Percentiles rank a stretch among this genome's conserved stretches.
Evolutionary conservation across 2,329 filamentous ascomycete genomes (phyloP).

Genomic region (Myriosclerotinia scirpicola): DNA sequence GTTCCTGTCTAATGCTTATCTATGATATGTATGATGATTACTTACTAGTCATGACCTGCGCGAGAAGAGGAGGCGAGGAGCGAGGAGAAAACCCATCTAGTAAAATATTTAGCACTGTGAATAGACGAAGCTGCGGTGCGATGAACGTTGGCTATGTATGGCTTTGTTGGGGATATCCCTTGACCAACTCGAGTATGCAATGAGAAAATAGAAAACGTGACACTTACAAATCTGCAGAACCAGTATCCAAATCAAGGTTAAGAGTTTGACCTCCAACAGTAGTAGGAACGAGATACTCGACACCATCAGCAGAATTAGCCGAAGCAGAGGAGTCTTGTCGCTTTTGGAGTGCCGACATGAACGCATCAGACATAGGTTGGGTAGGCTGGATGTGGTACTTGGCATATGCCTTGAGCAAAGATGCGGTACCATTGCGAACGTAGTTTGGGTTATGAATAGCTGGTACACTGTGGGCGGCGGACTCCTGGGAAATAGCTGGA

Average conservation of each 20-base stretch:
- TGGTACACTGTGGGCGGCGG: constrained; percentile 31
- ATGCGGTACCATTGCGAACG: constrained; percentile 38
- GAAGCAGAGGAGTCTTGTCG: constrained; percentile 37
- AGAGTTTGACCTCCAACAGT: constrained; percentile 37
- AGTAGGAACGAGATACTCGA: constrained; percentile 37
- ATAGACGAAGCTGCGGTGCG: background rate
- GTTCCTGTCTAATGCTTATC: background rate
- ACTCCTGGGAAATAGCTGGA: background rate
- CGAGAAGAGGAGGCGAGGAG: constrained; percentile 27
- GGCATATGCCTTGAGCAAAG: constrained; percentile 39
- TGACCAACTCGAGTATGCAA: background rate
- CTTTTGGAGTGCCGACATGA: constrained; percentile 33
- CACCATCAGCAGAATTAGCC: constrained; percentile 30
- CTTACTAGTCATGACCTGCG: constrained; percentile 19
- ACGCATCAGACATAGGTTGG: constrained; percentile 31
- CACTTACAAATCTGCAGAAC: constrained; percentile 39
- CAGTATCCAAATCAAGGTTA: constrained; percentile 40
- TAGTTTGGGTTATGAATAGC: constrained; percentile 36
- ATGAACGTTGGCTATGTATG: background rate
- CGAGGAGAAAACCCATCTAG: constrained; percentile 39
- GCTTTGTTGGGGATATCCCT: background rate
- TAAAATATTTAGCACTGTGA: constrained; percentile 1
- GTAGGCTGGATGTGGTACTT: constrained; percentile 38
- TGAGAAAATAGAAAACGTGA: background rate
- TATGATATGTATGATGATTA: background rate